Evolutionary conservation across 164 flowering plant genomes (phyloP).

Genomic region (Sextonia rubra): DNA sequence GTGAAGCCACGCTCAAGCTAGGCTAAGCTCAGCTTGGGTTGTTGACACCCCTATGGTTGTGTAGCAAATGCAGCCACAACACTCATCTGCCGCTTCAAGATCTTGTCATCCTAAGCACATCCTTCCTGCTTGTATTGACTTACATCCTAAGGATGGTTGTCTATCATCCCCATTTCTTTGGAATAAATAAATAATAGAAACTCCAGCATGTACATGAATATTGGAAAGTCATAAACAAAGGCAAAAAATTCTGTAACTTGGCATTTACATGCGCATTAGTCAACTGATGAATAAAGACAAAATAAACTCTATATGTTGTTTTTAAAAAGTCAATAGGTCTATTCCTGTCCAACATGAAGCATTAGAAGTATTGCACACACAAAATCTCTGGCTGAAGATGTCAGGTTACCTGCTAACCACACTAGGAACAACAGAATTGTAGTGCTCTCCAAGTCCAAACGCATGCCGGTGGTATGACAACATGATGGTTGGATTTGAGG

Average conservation of each 20-base stretch:
- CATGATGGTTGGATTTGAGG: slow-evolving; percentile 43
- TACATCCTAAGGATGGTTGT: too few species aligned
- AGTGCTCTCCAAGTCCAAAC: slow-evolving; percentile 96
- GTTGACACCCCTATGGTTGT: neutral
- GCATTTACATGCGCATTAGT: neutral
- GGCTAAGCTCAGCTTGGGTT: too few species aligned
- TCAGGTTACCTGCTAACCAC: slow-evolving; percentile 17
- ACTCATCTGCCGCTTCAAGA: too few species aligned
- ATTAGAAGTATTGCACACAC: neutral
- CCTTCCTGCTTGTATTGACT: too few species aligned
- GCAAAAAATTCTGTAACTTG: neutral
- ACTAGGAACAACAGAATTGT: slow-evolving; percentile 69
- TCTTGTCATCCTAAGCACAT: too few species aligned
- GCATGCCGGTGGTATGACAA: slow-evolving; percentile 83
- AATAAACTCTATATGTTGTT: neutral
- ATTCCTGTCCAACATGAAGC: neutral
- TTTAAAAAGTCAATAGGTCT: neutral
- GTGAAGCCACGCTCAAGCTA: too few species aligned
- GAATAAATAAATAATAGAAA: neutral
- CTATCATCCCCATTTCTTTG: neutral
- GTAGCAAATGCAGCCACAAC: neutral
- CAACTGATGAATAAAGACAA: neutral
- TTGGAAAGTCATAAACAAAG: neutral
- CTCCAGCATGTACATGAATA: neutral
- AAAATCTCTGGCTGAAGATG: neutral